Evolutionary conservation across 140 eudicot species (phyloP).

Genomic region (Ambrosia hybrid): DNA sequence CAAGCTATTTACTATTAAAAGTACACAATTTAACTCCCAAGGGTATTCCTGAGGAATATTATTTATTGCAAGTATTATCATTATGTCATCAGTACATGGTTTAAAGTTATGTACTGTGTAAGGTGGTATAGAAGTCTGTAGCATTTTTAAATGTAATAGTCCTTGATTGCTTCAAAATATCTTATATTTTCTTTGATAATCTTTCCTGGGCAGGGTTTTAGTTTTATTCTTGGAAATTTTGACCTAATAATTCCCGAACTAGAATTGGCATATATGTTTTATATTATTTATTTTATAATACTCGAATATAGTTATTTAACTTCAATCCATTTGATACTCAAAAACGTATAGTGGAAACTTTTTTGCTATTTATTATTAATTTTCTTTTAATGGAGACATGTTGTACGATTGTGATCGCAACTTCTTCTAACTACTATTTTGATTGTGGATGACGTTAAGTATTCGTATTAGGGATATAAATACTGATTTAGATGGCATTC

Average conservation of each 20-base stretch:
- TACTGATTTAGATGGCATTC: constrained; percentile 3
- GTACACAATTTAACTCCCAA: neutral
- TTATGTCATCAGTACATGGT: constrained; percentile 8
- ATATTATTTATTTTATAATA: neutral
- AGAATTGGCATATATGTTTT: neutral
- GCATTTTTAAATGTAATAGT: constrained; percentile 9
- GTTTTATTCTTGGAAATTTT: constrained; percentile 20
- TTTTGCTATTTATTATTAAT: neutral
- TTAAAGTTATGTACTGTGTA: constrained; percentile 14
- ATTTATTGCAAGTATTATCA: constrained; percentile 21
- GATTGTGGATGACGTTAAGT: neutral
- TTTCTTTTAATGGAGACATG: neutral
- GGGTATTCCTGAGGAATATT: neutral
- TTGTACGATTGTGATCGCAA: constrained; percentile 8
- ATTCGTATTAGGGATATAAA: neutral
- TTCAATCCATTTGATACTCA: neutral
- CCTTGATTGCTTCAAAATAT: constrained; percentile 23
- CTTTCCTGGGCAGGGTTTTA: constrained; percentile 3
- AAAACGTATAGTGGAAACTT: neutral
- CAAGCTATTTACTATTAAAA: constrained; percentile 11
- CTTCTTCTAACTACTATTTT: constrained; percentile 11
- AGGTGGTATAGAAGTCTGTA: neutral
- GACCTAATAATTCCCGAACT: neutral
- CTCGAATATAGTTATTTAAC: constrained; percentile 1
- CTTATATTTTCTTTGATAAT: constrained; percentile 7